Evolutionary conservation across 2,329 filamentous ascomycete genomes (phyloP).

Genomic region (Trichophyton schoenleinii): DNA sequence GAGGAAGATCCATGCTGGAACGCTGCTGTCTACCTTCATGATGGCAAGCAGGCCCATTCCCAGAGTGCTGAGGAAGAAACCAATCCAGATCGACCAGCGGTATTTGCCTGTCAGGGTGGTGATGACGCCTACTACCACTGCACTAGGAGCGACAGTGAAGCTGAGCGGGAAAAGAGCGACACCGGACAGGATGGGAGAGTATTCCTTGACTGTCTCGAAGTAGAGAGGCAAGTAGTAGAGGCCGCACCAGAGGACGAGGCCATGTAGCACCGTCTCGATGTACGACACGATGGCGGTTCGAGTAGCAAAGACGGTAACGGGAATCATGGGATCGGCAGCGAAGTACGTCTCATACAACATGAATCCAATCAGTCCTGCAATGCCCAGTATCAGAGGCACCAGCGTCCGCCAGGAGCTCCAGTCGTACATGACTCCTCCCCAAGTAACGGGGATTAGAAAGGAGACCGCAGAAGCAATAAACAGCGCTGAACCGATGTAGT

Average conservation of each 20-base stretch:
- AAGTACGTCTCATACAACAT: conserved; percentile 43
- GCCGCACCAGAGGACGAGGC: conserved; percentile 36
- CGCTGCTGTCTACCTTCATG: conserved; percentile 34
- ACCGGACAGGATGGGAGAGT: conserved; percentile 42
- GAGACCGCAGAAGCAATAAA: conserved; percentile 49
- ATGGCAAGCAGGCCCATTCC: conserved; percentile 41
- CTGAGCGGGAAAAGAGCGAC: conserved; percentile 48
- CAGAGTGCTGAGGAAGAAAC: conserved; percentile 48
- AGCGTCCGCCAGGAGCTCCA: conserved; percentile 53
- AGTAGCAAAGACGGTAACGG: conserved; percentile 34
- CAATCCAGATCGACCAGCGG: conserved; percentile 47
- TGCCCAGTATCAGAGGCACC: conserved; percentile 47
- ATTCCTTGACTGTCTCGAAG: conserved; percentile 38
- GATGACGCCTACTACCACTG: conserved; percentile 36
- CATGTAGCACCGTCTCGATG: conserved; percentile 45
- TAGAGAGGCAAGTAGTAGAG: conserved; percentile 44
- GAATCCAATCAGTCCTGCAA: conserved; percentile 40
- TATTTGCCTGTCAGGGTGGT: conserved; percentile 48
- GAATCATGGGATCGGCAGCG: conserved; percentile 40
- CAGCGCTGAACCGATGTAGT: conserved; percentile 50
- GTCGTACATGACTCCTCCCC: conserved; percentile 53
- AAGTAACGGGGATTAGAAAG: conserved; percentile 51
- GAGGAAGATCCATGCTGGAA: conserved; percentile 47
- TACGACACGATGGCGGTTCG: conserved; percentile 39
- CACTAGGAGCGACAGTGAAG: conserved; percentile 51